These are phyloP conservation scores for Agapanthus africanus DNA, from an alignment of 106 monocot genomes.

Conservation along the genomic window DNA sequence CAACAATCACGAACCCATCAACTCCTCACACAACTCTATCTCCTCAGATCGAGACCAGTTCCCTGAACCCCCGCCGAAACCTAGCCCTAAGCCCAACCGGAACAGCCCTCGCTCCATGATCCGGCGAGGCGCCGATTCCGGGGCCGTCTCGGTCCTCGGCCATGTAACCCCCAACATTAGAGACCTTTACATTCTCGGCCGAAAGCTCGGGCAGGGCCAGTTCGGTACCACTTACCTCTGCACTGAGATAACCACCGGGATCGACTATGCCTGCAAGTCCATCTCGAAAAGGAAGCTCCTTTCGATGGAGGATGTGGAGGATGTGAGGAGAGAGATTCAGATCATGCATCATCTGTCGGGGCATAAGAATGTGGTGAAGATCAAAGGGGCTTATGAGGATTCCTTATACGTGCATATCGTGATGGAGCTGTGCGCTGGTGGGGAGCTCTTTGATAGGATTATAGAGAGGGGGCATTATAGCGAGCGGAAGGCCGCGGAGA, in stretches of 20 bases:
- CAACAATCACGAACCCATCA: neutral
- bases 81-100: neutral
- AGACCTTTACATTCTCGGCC: constrained; percentile 27
- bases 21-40: neutral
- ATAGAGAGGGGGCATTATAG: constrained; percentile 40
- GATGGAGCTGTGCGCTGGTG: constrained; percentile 37
- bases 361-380: constrained; percentile 35
- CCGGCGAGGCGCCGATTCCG: neutral
- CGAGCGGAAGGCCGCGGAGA: constrained; percentile 41
- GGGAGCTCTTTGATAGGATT: constrained; percentile 40
- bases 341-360: constrained; percentile 44
- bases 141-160: constrained; percentile 17
- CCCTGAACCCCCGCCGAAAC: neutral
- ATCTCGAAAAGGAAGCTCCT: constrained; percentile 43
- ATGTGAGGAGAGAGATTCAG: constrained; percentile 41
- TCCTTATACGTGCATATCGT: constrained; percentile 34
- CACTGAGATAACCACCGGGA: constrained; percentile 28
- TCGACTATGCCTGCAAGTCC: constrained; percentile 40
- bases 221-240: constrained; percentile 42
- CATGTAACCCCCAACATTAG: constrained; percentile 31
- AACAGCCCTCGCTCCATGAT: constrained; percentile 10
- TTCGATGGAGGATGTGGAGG: constrained; percentile 31
- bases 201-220: constrained; percentile 38
- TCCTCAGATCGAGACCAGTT: neutral
- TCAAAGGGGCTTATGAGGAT: constrained; percentile 44